Conservation (phyloP, 768 basidiomycete genomes). For the Lanmaoa rubissima region DNA sequence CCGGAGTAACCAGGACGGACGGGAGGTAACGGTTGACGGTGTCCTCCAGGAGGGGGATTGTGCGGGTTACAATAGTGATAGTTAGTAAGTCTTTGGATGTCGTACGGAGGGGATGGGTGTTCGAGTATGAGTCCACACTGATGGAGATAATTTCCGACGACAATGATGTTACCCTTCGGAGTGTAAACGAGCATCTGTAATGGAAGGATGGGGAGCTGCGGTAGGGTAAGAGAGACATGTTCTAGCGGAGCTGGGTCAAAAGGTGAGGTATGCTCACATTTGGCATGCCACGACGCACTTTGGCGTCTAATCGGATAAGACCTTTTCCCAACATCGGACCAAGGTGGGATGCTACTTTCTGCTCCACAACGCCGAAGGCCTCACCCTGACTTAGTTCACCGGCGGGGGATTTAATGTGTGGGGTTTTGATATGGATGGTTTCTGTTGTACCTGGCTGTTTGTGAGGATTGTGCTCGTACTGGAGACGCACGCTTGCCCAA, state of each 20-base stretch:
- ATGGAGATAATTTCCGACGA: slow-evolving; percentile 75
- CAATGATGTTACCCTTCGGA: slow-evolving; percentile 86
- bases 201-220: slow-evolving; percentile 75
- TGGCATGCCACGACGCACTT: slow-evolving; percentile 61
- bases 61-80: slow-evolving; percentile 89
- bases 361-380: slow-evolving; percentile 80
- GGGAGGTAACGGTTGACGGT: slow-evolving; percentile 40
- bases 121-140: slow-evolving; percentile 69
- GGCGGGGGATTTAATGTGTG: slow-evolving; percentile 45
- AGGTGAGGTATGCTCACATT: slow-evolving; percentile 48
- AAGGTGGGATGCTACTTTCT: slow-evolving; percentile 74
- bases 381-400: slow-evolving; percentile 62
- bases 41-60: slow-evolving; percentile 72
- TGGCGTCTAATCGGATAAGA: slow-evolving; percentile 76
- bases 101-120: slow-evolving; percentile 72
- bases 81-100: slow-evolving; percentile 53
- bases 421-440: slow-evolving; percentile 77
- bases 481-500: slow-evolving; percentile 68
- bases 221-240: slow-evolving; percentile 17
- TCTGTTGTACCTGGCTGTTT: slow-evolving; percentile 52
- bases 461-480: slow-evolving; percentile 64
- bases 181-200: slow-evolving; percentile 90
- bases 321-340: slow-evolving; percentile 86
- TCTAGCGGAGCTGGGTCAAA: slow-evolving; percentile 14
- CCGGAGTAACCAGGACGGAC: slow-evolving; percentile 42